A percentile compares a stretch with the other conserved stretches of the same genome.
Evolutionary conservation across 805 yeast genomes (phyloP).

Genomic region (Pichia exigua): DNA sequence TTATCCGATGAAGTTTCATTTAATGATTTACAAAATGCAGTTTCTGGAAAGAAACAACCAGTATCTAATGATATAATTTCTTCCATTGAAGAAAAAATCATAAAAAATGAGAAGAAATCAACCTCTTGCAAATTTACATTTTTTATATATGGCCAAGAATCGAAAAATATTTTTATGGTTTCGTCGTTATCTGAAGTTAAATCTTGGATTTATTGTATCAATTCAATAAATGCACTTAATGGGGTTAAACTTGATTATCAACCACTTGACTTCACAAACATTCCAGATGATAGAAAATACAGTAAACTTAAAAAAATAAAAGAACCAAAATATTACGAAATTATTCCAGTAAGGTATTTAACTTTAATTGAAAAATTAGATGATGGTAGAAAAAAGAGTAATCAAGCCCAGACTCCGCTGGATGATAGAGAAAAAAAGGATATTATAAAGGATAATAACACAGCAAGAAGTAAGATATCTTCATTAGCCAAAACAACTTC

Average conservation of each 20-base stretch:
- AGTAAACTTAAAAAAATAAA: conserved; percentile 18
- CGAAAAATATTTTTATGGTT: conserved; percentile 36
- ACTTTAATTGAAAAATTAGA: conserved; percentile 27
- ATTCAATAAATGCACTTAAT: conserved; percentile 40
- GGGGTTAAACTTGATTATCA: conserved; percentile 21
- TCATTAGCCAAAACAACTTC: neutral
- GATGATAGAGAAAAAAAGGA: neutral
- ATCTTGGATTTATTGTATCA: conserved; percentile 55
- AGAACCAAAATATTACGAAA: conserved; percentile 16
- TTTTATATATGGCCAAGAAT: conserved; percentile 34
- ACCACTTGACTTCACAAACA: conserved; percentile 19
- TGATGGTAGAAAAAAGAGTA: conserved; percentile 23
- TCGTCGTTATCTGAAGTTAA: conserved; percentile 36
- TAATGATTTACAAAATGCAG: neutral
- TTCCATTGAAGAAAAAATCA: neutral
- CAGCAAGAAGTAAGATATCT: conserved; percentile 5
- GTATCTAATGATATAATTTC: neutral
- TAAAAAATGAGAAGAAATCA: neutral
- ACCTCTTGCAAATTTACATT: conserved; percentile 20
- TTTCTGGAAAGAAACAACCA: neutral
- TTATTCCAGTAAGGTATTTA: conserved; percentile 16
- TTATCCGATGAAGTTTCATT: neutral
- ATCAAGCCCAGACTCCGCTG: conserved; percentile 9
- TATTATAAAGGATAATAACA: neutral
- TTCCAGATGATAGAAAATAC: conserved; percentile 4